A percentile compares a stretch with the other conserved stretches of the same genome.
Evolutionary conservation across 257 asterid species (phyloP).

Genomic region (Orobanche coerulescens): DNA sequence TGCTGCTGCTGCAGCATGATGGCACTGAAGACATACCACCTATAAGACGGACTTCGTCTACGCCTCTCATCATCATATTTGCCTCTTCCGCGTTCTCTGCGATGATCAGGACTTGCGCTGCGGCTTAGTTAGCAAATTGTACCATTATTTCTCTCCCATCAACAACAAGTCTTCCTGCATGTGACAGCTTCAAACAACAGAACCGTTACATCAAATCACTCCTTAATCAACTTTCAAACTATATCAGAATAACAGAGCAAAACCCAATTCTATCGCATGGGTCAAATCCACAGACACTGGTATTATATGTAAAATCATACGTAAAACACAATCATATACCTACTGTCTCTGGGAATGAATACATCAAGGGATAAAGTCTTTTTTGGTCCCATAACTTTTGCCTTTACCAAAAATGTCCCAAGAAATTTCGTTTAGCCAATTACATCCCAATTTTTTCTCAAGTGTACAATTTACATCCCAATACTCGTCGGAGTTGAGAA

Average conservation of each 20-base stretch:
- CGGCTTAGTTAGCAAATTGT: conserved; percentile 83
- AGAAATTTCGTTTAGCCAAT: too few species aligned
- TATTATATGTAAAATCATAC: too few species aligned
- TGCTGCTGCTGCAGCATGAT: conserved; percentile 36
- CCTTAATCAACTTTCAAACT: neutral
- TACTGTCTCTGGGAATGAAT: conserved; percentile 73
- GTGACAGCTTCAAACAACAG: neutral
- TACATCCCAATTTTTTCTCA: too few species aligned
- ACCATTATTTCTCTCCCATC: conserved; percentile 97
- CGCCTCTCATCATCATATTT: conserved; percentile 65
- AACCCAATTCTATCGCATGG: too few species aligned
- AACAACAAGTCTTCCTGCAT: conserved; percentile 77
- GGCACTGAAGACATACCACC: conserved; percentile 36
- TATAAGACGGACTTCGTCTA: conserved; percentile 64
- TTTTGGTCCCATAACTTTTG: too few species aligned
- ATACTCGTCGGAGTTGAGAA: too few species aligned
- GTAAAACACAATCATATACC: conserved; percentile 41
- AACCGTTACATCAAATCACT: neutral
- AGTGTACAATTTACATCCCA: too few species aligned
- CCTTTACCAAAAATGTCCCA: too few species aligned
- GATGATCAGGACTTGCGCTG: conserved; percentile 58
- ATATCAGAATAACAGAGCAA: neutral
- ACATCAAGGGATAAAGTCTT: too few species aligned
- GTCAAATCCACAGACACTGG: too few species aligned
- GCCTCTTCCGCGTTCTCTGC: conserved; percentile 65